Evolutionary conservation across 306 rosid genomes (phyloP).

Genomic region (Cucurbita ficifolia): DNA sequence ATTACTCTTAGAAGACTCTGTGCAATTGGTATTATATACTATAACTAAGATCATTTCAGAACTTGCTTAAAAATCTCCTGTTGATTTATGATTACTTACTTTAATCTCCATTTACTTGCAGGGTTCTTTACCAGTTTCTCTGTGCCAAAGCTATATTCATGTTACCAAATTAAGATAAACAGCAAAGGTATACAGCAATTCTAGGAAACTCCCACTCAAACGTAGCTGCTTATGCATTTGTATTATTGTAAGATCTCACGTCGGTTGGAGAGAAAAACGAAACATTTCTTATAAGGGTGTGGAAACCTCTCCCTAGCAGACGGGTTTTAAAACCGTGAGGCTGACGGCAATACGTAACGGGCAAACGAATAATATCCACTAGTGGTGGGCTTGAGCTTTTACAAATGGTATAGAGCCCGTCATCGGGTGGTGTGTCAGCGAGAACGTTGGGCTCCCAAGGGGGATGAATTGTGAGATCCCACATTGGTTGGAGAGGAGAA

Average conservation of each 20-base stretch:
- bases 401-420: no score
- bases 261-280: no score
- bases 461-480: no score
- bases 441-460: no score
- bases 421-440: no score
- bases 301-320: no score
- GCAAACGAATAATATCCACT: no score
- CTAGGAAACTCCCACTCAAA: not conserved
- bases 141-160: conserved; percentile 62
- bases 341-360: no score
- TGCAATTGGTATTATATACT: conserved; percentile 51
- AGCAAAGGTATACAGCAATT: conserved; percentile 32
- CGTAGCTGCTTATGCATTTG: not conserved
- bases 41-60: not conserved
- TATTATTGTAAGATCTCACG: not conserved
- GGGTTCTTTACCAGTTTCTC: conserved; percentile 65
- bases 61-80: not conserved
- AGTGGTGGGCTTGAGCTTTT: no score
- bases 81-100: not conserved
- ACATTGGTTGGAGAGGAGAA: no score
- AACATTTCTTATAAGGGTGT: no score
- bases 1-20: conserved; percentile 65
- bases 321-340: no score
- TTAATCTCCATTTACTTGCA: conserved; percentile 8
- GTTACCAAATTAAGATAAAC: conserved; percentile 44